Evolutionary conservation across 495 filamentous ascomycete genomes (phyloP).

Genomic region (Xylaria bambusicola): DNA sequence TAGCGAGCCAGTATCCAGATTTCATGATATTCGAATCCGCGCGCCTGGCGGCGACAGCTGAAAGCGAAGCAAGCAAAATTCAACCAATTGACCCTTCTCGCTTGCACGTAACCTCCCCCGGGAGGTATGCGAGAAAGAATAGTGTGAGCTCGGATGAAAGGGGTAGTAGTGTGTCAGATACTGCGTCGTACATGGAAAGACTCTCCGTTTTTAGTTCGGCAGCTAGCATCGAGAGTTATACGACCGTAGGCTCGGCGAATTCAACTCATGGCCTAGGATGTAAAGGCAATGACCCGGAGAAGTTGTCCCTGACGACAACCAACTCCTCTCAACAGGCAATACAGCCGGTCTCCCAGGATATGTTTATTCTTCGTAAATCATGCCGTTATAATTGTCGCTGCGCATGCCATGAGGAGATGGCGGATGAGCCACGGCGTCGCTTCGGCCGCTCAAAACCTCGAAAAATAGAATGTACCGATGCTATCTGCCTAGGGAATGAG

Average conservation of each 20-base stretch:
- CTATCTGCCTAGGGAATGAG: neutral
- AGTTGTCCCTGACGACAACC: constrained; percentile 1
- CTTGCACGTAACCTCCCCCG: neutral
- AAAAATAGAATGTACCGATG: constrained; percentile 2
- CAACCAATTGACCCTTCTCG: neutral
- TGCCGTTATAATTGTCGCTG: constrained; percentile 2
- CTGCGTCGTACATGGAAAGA: constrained; percentile 1
- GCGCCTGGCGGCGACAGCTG: neutral
- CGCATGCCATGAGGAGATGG: constrained; percentile 1
- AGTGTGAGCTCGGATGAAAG: neutral
- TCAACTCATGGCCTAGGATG: neutral
- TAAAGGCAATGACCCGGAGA: neutral
- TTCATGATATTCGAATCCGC: constrained; percentile 4
- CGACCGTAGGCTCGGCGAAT: neutral
- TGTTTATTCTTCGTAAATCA: neutral
- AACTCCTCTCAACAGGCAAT: neutral
- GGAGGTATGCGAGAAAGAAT: constrained; percentile 1
- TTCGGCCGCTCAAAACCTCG: neutral
- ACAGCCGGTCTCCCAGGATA: constrained; percentile 3
- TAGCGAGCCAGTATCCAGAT: constrained; percentile 3
- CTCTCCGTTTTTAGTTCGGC: constrained; percentile 5
- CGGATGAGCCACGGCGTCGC: neutral
- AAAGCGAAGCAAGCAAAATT: neutral
- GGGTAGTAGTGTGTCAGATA: constrained; percentile 1
- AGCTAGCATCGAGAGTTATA: constrained; percentile 2